A percentile compares a stretch with the other conserved stretches of the same genome.
phyloP scores from a whole-genome alignment of 2,329 filamentous ascomycete genomes.

The Dactylellina parvicollis region DNA sequence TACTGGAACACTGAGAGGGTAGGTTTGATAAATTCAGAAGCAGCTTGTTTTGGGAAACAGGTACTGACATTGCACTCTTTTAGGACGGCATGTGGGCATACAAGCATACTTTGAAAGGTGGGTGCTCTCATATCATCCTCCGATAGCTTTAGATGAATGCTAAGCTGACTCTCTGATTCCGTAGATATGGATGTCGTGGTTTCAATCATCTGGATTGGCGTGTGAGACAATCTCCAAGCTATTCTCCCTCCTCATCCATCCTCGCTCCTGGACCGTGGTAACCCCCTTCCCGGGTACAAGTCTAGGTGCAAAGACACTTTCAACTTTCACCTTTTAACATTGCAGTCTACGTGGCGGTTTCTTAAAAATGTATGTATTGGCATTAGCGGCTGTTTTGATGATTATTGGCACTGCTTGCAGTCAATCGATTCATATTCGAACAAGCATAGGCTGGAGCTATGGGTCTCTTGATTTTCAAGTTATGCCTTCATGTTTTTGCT shows the following conservation, averaged over 20 bases:
- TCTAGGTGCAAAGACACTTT: not conserved
- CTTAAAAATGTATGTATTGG: conserved; percentile 36
- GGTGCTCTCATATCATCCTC: not conserved
- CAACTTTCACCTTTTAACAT: not conserved
- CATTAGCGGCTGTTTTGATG: conserved; percentile 37
- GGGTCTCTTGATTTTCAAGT: not conserved
- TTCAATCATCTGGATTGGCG: conserved; percentile 80
- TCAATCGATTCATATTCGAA: conserved; percentile 33
- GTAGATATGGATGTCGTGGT: conserved; percentile 71
- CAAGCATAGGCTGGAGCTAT: conserved; percentile 3
- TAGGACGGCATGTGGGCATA: conserved; percentile 85
- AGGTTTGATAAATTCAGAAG: not conserved
- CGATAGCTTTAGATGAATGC: conserved; percentile 64
- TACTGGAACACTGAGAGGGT: conserved; percentile 88
- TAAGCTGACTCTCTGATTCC: conserved; percentile 9
- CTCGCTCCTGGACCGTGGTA: not conserved
- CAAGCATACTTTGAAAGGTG: conserved; percentile 73
- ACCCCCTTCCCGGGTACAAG: not conserved
- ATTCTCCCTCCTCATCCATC: not conserved
- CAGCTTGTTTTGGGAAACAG: not conserved
- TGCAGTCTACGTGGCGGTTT: not conserved
- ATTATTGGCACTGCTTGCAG: conserved; percentile 11
- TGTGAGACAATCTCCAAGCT: conserved; percentile 62
- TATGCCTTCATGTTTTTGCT: conserved; percentile 1
- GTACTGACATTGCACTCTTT: not conserved